Evolutionary conservation across 1,139 yeast species (phyloP), one percentile per base, ranked within the genome.

Genomic region (Hemisphaericaspora xylofermentans): DNA sequence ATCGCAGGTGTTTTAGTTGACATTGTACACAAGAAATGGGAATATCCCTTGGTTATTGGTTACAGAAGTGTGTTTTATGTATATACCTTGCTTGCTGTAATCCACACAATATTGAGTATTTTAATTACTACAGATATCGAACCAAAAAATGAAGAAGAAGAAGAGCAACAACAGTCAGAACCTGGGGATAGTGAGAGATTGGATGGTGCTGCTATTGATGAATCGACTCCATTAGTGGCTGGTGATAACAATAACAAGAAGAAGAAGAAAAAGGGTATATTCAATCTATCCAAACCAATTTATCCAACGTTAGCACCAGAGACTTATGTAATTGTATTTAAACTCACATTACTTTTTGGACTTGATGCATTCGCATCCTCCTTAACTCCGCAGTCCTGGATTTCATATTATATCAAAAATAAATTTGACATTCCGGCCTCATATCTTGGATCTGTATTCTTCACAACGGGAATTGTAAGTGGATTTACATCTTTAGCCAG

Each of bases 321-420:
- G 9, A 46, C 47, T n/a, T 47, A 49, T 31, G 35, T 46, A 13
- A 55, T 61, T 24, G 64, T 73, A 12, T 27, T 68, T 34, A 63
- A 68, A 36, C 52, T 72, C 16, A 63, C 72, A 1, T 42, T 64
- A 6, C 53, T 73, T 17, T 69, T 68, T 44, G 72, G 69, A 4
- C 51, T 72, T 13, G 78, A 73, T 49, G 63, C 76, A 1, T 61
- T 72, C 44, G 75, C 75, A 5, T 65, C 74, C 6, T 66, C 77
- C 4, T 59, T 71, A 37, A 66, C 67, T 8, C 67, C 74, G n/a
- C 60, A 63, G 22, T 63, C 76, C 3, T 73, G 78, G 78, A 62
- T 63, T 18, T 66, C 75, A 0, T 73, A 60, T 47, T 73, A 66
- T 46, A 61, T 73, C 33, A 64, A 63, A 38, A 53, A 60, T 10